Percentiles rank a stretch among this genome's conserved stretches.
phyloP scores from a whole-genome alignment of 2,329 filamentous ascomycete species.

The Aspergillus floridensis region DNA sequence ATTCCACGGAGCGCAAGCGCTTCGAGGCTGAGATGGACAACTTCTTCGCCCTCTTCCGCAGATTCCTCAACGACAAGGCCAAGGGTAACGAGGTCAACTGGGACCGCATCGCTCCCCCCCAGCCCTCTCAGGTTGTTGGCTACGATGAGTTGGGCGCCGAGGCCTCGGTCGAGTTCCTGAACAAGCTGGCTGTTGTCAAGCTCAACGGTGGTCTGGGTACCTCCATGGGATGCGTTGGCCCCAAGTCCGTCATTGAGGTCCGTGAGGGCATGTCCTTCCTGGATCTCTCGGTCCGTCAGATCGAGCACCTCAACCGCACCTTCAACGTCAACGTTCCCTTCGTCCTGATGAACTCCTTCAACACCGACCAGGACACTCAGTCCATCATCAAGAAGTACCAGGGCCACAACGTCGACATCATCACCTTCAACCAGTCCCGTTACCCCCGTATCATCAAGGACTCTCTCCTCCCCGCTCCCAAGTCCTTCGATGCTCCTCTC shows the following conservation, averaged over 20 bases:
- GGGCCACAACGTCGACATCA: constrained; percentile 98
- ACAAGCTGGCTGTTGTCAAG: constrained; percentile 97
- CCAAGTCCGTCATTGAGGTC: constrained; percentile 99
- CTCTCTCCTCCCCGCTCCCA: constrained; percentile 92
- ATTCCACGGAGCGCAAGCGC: constrained; percentile 69
- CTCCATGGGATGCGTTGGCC: constrained; percentile 98
- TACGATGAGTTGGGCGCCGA: constrained; percentile 87
- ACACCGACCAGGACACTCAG: constrained; percentile 96
- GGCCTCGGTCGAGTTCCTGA: constrained; percentile 89
- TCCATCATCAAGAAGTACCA: constrained; percentile 99
- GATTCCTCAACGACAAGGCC: constrained; percentile 98
- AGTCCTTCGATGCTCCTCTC: constrained; percentile 80
- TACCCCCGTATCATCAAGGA: constrained; percentile 99
- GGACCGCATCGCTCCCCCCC: constrained; percentile 93
- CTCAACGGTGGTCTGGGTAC: constrained; percentile 98
- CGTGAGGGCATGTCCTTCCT: constrained; percentile 99
- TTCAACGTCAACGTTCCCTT: constrained; percentile 97
- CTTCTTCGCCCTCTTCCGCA: constrained; percentile 98
- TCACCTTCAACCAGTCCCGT: constrained; percentile 99
- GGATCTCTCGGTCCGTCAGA: constrained; percentile 96
- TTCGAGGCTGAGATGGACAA: constrained; percentile 99
- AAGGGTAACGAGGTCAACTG: constrained; percentile 96
- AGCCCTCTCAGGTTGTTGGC: constrained; percentile 89
- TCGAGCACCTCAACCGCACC: constrained; percentile 98
- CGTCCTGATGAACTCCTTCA: constrained; percentile 99